Conservation (phyloP, 306 rosid genomes). For the Malus sylvestris region DNA sequence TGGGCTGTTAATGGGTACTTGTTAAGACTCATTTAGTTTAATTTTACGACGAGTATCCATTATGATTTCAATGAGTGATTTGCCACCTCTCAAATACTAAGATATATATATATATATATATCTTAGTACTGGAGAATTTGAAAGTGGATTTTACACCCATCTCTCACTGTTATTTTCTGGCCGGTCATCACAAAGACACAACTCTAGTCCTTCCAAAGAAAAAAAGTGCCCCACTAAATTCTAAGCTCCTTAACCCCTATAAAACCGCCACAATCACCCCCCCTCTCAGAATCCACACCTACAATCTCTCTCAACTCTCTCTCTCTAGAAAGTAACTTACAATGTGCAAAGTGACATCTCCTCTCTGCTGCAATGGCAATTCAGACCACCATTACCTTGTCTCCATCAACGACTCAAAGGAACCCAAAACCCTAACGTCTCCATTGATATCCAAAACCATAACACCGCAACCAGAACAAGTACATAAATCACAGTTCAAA, state of each 20-base stretch:
- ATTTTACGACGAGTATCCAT: no score
- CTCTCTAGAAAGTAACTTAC: no score
- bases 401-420: background rate
- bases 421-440: conserved; percentile 2
- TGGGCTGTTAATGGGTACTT: no score
- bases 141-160: conserved; percentile 19
- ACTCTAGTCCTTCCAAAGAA: conserved; percentile 2
- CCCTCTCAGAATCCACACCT: background rate
- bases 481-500: background rate
- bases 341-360: conserved; percentile 17
- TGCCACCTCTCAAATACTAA: no score
- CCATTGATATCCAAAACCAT: background rate
- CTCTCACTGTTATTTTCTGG: conserved; percentile 1
- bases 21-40: no score
- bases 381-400: background rate
- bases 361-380: conserved; percentile 14
- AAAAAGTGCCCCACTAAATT: background rate
- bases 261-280: conserved; percentile 16
- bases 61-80: no score
- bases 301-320: background rate
- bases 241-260: conserved; percentile 26
- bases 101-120: background rate
- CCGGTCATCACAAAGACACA: conserved; percentile 7
- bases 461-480: background rate
- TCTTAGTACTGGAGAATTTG: conserved; percentile 21